Evolutionary conservation across 75 land plant species (phyloP), one percentile per base, ranked within the genome.

Genomic region (Picea glauca): DNA sequence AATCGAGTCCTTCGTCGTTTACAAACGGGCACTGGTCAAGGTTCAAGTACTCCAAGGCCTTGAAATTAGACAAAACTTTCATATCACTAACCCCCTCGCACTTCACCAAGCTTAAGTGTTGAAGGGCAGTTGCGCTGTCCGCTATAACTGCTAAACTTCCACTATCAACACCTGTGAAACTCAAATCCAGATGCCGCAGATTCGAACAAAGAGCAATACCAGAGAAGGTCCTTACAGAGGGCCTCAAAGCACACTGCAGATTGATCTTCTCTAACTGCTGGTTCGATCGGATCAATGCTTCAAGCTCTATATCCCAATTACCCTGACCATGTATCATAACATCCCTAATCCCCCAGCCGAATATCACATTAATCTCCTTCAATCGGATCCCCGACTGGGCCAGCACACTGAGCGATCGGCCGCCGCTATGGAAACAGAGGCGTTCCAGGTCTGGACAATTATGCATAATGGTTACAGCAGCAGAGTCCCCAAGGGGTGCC

Each of bases 21-120:
- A 86, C 83, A 73, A 86, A 86, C 2, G 78, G 60, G 58, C 87
- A 84, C 31, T 86, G 87, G 54, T 86, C 86, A 14, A 86, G 70
- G 56, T 79, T 77, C 50, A 86, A 82, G 65, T 64, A 77, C 54
- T 84, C 87, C 46, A 86, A 61, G 17, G 58, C 33, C 33, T 74
- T 35, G 33, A 86, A 86, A 8, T 61, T 81, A 15, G 79, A 64
- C 30, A 84, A 20, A 62, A 77, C 68, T 4, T 46, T 30, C 78
- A 81, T 81, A 63, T 81, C 64, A 3, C 72, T 50, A 50, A 86
- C 66, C 14, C 65, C 26, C 73, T 80, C 78, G 60, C 87, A 84
- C 54, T 84, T 84, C 58, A 59, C 86, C 17, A 86, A 17, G 72
- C 67, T 84, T 62, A 86, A 61, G 14, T 80, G 58, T 66, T 74